Percentiles rank a stretch among this genome's conserved stretches.
These are phyloP conservation scores for Rhizoclosmatium globosum DNA, from an alignment of 192 early-diverging fungal genomes.

Conservation along the genomic window DNA sequence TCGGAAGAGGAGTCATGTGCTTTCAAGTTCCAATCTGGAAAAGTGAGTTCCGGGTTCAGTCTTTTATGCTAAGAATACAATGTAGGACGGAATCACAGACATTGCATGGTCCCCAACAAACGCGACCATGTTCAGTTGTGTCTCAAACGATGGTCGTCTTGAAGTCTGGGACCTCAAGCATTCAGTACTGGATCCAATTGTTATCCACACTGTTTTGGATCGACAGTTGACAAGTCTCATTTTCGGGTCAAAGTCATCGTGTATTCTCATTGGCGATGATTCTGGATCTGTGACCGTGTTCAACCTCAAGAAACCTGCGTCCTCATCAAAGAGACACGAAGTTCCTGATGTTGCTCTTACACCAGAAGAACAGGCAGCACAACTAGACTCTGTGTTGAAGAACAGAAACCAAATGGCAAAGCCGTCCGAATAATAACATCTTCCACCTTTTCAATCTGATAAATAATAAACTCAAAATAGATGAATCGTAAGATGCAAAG, in stretches of 20 bases:
- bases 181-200: conserved; percentile 67
- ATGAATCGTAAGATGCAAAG: too few species aligned
- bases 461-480: not conserved
- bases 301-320: conserved; percentile 49
- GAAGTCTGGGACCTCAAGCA: conserved; percentile 69
- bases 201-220: conserved; percentile 66
- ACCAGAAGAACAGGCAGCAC: not conserved
- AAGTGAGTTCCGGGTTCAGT: too few species aligned
- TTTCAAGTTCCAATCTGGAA: conserved; percentile 67
- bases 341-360: not conserved
- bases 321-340: not conserved
- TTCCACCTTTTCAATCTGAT: too few species aligned
- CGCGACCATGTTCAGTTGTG: conserved; percentile 66
- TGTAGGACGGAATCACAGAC: conserved; percentile 66
- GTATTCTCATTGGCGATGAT: conserved; percentile 68
- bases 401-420: conserved; percentile 8
- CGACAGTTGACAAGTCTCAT: conserved; percentile 60
- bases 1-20: conserved; percentile 57
- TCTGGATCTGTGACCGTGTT: conserved; percentile 64
- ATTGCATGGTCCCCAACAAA: conserved; percentile 59
- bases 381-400: conserved; percentile 1
- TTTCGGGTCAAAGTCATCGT: conserved; percentile 57
- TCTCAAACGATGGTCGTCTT: conserved; percentile 63
- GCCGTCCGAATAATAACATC: not conserved
- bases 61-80: not conserved